Evolutionary conservation across 331 rosid genomes (phyloP).

Genomic region (Cydonia oblonga): DNA sequence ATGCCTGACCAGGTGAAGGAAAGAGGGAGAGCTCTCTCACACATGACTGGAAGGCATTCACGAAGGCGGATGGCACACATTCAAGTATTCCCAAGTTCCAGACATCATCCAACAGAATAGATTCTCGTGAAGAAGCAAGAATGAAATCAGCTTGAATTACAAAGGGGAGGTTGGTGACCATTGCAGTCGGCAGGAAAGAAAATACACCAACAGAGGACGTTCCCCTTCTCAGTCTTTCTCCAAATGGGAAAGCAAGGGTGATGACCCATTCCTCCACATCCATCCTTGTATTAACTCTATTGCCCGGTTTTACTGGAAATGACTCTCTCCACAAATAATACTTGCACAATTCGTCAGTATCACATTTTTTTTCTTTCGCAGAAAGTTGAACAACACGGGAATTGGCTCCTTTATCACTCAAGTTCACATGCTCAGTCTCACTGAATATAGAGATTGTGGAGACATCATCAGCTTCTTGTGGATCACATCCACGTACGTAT

Average conservation of each 20-base stretch:
- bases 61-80: background rate
- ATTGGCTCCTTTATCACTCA: background rate
- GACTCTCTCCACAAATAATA: background rate
- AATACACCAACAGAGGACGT: background rate
- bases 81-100: slow-evolving; percentile 5
- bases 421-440: background rate
- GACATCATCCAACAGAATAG: background rate
- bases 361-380: background rate
- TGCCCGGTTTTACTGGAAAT: background rate
- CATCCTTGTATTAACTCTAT: background rate
- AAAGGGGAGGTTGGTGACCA: slow-evolving; percentile 5
- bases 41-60: slow-evolving; percentile 43
- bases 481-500: background rate
- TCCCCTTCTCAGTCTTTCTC: background rate
- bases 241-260: background rate
- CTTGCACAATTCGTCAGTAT: background rate
- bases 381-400: slow-evolving; percentile 4
- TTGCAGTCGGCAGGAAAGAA: background rate
- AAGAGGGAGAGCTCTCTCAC: background rate
- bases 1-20: background rate
- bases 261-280: background rate
- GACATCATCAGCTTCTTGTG: background rate
- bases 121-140: slow-evolving; percentile 2
- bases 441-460: background rate
- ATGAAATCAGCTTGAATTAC: slow-evolving; percentile 7